Evolutionary conservation across 176 grass and related monocot genomes (phyloP).

Genomic region (Coix lacrymajobi): DNA sequence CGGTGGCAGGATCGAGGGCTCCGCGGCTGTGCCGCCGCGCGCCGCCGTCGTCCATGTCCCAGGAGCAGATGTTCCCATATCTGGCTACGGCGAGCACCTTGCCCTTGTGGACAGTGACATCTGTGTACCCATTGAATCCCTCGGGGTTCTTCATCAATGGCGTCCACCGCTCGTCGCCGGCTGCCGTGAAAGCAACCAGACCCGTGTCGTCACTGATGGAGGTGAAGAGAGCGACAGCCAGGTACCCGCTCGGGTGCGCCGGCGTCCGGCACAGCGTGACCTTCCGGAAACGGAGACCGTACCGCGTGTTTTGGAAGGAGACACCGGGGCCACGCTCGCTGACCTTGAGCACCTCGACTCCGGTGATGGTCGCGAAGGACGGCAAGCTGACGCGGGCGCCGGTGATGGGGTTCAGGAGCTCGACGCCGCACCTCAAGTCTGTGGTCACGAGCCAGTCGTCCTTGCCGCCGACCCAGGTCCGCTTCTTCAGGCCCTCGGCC

Average conservation of each 20-base stretch:
- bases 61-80: not conserved
- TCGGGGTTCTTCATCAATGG: not conserved
- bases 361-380: not conserved
- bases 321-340: not conserved
- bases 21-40: not conserved
- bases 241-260: not conserved
- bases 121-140: not conserved
- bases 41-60: not conserved
- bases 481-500: not conserved
- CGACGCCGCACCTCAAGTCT: not conserved
- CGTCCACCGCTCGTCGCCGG: not conserved
- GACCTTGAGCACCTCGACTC: not conserved
- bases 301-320: fast-evolving
- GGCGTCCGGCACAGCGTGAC: not conserved
- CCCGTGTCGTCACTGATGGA: fast-evolving
- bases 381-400: not conserved
- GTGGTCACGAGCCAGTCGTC: constrained; percentile 8
- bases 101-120: not conserved
- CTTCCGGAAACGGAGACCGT: not conserved
- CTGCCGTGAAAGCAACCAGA: not conserved
- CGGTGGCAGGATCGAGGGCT: not conserved
- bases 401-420: not conserved
- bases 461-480: not conserved
- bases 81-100: not conserved
- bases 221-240: not conserved